Evolutionary conservation across 495 filamentous ascomycete species (phyloP), one percentile per base, ranked within the genome.

Genomic region (Glarea lozoyensis): DNA sequence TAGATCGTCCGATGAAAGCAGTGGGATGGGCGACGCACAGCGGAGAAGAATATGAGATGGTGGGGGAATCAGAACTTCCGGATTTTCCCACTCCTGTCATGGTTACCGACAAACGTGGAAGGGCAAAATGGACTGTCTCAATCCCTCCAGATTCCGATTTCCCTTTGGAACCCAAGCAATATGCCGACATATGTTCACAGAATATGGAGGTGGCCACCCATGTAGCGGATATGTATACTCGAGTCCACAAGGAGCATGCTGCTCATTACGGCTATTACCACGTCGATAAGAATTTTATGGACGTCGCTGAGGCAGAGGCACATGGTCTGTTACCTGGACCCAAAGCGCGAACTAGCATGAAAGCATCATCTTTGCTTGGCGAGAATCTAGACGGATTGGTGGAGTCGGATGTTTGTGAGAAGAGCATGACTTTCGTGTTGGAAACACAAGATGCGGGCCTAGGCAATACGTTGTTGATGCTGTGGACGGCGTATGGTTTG

Each of bases 401-500:
- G 17, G 57, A 61, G n/a, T 64, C 57, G 30, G 59, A 60, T 3
- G 62, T 79, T 6, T 88, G 84, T 57, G 66, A 77, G 40, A 73
- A 60, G 41, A 84, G 70, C 42, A 58, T 88, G 45, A 88, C 82
- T 0, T 87, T 79, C 48, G 67, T 82, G 6, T 63, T 89, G 48
- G 81, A 85, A 53, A 73, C 80, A 10, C 46, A 60, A 4, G 77
- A 84, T 45, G 79, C 78, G 2, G 83, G 82, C 10, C 58, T 89
- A 3, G 84, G 84, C 6, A 76, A 70, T 25, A 72, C 79, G 1
- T 54, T 89, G 44, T 68, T 89, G 67, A 70, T 79, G 56, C 49
- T 88, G 25, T 89, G 84, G 82, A 79, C 75, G 47, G 77, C 84
- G 17, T 88, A 86, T 48, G 84, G 82, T 10, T 60, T 88, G 25